Evolutionary conservation across 78 protist species (phyloP).

Genomic region (Pelomyxa schiedti): DNA sequence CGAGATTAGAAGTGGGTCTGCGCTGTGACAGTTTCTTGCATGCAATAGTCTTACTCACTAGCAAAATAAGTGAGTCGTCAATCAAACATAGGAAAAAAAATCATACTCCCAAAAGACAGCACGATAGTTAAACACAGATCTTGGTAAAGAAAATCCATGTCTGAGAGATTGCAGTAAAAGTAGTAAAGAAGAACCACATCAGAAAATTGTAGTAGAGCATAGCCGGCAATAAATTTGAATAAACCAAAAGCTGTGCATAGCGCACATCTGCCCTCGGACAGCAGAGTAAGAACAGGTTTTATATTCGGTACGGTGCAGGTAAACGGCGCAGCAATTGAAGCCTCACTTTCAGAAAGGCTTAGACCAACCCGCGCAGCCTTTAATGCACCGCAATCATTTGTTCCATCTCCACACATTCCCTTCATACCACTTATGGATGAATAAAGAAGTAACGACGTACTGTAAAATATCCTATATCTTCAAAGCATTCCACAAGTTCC

Average conservation of each 20-base stretch:
- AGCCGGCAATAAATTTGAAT: slow-evolving; percentile 89
- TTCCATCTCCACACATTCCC: slow-evolving; percentile 99
- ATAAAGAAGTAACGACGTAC: too few relatives aligned
- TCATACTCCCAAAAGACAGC: too few relatives aligned
- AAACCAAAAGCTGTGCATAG: slow-evolving; percentile 88
- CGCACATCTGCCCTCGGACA: slow-evolving; percentile 83
- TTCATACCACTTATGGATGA: too few relatives aligned
- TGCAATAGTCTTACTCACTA: not conserved
- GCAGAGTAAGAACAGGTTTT: slow-evolving; percentile 9
- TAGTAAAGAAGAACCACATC: slow-evolving; percentile 52
- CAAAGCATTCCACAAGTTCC: slow-evolving; percentile 30
- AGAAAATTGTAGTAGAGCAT: slow-evolving; percentile 79
- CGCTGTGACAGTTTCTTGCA: not conserved
- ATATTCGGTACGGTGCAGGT: slow-evolving; percentile 66
- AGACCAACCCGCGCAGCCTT: slow-evolving; percentile 93
- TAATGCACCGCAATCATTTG: slow-evolving; percentile 99
- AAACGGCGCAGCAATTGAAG: slow-evolving; percentile 96
- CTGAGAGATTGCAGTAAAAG: not conserved
- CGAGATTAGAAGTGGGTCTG: not conserved
- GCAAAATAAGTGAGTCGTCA: not conserved
- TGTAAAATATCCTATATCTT: slow-evolving; percentile 48
- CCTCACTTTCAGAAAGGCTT: slow-evolving; percentile 75
- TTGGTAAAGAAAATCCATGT: not conserved
- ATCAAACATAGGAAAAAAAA: not conserved
- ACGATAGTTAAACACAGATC: not conserved